phyloP scores from a whole-genome alignment of 2,329 filamentous ascomycete species.

The Neodidymelliopsis sp. region DNA sequence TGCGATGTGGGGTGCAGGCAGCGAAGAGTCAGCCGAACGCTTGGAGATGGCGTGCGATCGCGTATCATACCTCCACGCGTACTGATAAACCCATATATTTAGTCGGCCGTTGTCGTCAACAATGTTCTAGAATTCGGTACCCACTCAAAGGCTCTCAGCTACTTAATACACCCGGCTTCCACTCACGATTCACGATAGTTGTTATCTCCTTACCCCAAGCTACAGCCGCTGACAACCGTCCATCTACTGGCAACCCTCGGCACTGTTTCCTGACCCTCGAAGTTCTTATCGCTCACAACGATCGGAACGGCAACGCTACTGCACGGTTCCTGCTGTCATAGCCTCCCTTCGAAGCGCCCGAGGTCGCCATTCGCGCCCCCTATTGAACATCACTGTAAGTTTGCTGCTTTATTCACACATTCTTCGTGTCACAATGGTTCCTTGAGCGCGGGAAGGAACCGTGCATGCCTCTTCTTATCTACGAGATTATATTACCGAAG shows the following conservation, averaged over 20 bases:
- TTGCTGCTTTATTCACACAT: conserved; percentile 22
- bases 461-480: conserved; percentile 20
- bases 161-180: conserved; percentile 33
- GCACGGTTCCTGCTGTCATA: conserved; percentile 12
- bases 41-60: conserved; percentile 48
- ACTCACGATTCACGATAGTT: conserved; percentile 17
- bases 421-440: conserved; percentile 20
- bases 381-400: conserved; percentile 34
- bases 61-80: conserved; percentile 37
- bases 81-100: conserved; percentile 33
- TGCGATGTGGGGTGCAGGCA: conserved; percentile 26
- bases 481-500: conserved; percentile 23
- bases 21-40: conserved; percentile 33
- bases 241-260: conserved; percentile 42
- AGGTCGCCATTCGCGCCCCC: conserved; percentile 31
- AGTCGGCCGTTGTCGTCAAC: conserved; percentile 34
- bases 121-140: conserved; percentile 35
- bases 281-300: conserved; percentile 36
- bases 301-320: conserved; percentile 21
- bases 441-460: conserved; percentile 15
- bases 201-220: conserved; percentile 24
- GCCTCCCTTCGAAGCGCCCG: conserved; percentile 24
- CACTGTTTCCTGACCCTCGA: conserved; percentile 28
- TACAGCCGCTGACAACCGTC: conserved; percentile 42
- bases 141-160: conserved; percentile 26